A percentile compares a stretch with the other conserved stretches of the same genome.
Conservation (phyloP, 768 basidiomycete species). For the Hortiboletus campestris region DNA sequence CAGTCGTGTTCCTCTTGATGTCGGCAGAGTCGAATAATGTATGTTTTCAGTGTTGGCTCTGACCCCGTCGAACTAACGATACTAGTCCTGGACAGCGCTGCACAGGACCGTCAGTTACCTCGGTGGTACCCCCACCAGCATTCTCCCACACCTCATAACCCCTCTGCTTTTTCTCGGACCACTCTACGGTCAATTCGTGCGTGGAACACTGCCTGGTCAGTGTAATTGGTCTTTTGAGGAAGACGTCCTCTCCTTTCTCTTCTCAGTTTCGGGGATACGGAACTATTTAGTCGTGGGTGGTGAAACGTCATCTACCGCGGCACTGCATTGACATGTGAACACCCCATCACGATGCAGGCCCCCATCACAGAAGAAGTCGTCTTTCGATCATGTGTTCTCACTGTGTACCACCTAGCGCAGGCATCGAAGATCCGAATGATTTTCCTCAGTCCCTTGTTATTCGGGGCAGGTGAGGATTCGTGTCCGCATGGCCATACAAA, state of each 20-base stretch:
- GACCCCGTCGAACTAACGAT: constrained; percentile 3
- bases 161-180: constrained; percentile 80
- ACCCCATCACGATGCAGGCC: constrained; percentile 45
- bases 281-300: constrained; percentile 59
- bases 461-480: constrained; percentile 71
- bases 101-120: constrained; percentile 39
- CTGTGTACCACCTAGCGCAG: constrained; percentile 67
- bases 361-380: constrained; percentile 93
- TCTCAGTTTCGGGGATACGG: constrained; percentile 58
- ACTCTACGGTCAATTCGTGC: constrained; percentile 55
- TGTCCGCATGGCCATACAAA: background rate
- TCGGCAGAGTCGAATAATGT: constrained; percentile 22
- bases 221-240: constrained; percentile 42
- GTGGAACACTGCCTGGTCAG: constrained; percentile 53
- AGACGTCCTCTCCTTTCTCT: constrained; percentile 41
- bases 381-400: constrained; percentile 82
- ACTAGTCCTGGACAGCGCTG: constrained; percentile 21
- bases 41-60: background rate
- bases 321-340: background rate
- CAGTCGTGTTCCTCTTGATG: constrained; percentile 46
- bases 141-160: constrained; percentile 59
- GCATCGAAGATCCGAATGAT: constrained; percentile 59
- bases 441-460: constrained; percentile 79
- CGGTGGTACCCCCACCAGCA: constrained; percentile 32
- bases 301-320: background rate